These are phyloP conservation scores for Morella rubra DNA, from an alignment of 306 rosid species.

Conservation along the genomic window DNA sequence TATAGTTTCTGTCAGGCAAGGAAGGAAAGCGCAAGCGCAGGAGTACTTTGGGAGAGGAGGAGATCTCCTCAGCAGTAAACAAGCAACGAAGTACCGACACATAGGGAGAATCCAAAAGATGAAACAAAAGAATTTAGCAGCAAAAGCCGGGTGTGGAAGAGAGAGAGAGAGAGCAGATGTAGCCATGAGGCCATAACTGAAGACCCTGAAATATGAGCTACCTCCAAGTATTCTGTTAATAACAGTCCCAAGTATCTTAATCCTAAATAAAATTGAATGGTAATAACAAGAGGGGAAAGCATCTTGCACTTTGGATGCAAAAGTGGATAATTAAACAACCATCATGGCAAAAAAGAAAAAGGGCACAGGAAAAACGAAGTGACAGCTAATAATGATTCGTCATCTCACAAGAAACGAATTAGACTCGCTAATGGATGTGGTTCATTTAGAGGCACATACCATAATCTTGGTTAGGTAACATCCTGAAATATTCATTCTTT, in stretches of 20 bases:
- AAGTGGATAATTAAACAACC: not conserved
- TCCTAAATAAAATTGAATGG: not conserved
- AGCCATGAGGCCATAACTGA: not conserved
- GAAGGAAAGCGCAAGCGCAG: not conserved
- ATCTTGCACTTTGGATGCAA: not conserved
- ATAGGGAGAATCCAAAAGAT: slow-evolving; percentile 4
- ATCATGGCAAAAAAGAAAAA: not conserved
- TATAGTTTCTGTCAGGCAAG: not conserved
- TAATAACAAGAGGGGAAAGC: not conserved
- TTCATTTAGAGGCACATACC: not conserved
- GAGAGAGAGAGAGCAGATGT: not conserved
- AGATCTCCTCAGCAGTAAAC: not conserved
- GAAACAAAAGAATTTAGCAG: slow-evolving; percentile 1
- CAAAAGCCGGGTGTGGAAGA: slow-evolving; percentile 7
- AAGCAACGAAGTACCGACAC: slow-evolving; percentile 9
- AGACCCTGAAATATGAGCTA: not conserved
- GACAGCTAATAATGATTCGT: not conserved
- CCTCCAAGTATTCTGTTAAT: not conserved
- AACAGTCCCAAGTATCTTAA: not conserved
- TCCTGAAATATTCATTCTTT: not conserved
- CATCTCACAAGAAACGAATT: not conserved
- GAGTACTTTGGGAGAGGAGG: not conserved
- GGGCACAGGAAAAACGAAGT: not conserved
- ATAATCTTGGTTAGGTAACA: not conserved
- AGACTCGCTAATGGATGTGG: not conserved